Percentiles rank a stretch among this genome's conserved stretches.
phyloP scores from a whole-genome alignment of 2,329 filamentous ascomycete genomes.

The Beauveria rudraprayagi region DNA sequence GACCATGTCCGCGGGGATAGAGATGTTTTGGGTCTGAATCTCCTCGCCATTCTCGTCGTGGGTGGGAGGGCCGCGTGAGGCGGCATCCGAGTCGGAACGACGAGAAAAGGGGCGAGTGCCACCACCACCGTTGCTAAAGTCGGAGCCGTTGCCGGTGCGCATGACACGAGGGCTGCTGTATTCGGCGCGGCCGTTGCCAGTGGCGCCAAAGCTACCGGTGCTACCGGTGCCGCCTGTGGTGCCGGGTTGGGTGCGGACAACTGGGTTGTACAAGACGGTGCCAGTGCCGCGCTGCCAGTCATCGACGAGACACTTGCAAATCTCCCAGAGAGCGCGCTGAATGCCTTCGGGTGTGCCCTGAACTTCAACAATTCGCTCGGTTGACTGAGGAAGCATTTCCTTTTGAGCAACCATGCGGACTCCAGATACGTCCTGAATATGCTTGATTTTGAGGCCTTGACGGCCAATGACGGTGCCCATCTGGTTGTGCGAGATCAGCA shows the following conservation, averaged over 20 bases:
- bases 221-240: conserved; percentile 31
- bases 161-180: conserved; percentile 65
- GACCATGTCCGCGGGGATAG: conserved; percentile 98
- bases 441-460: conserved; percentile 97
- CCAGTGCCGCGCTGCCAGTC: conserved; percentile 97
- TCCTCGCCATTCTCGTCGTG: conserved; percentile 96
- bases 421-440: conserved; percentile 93
- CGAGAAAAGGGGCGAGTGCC: conserved; percentile 59
- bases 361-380: conserved; percentile 94
- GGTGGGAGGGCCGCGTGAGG: conserved; percentile 71
- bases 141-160: conserved; percentile 94
- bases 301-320: conserved; percentile 95
- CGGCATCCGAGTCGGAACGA: conserved; percentile 76
- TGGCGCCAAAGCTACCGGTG: conserved; percentile 37
- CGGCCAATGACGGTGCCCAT: conserved; percentile 99
- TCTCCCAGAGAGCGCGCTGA: conserved; percentile 95
- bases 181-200: conserved; percentile 35
- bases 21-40: conserved; percentile 98
- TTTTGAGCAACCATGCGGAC: conserved; percentile 99
- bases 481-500: conserved; percentile 98
- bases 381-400: conserved; percentile 98
- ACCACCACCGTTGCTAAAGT: conserved; percentile 73
- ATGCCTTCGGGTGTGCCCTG: conserved; percentile 93
- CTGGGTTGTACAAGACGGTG: conserved; percentile 95
- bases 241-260: conserved; percentile 71